Percentiles rank a stretch among this genome's conserved stretches.
Conservation (phyloP, 1,284 basidiomycete genomes). For the Erythrobasidium hasegawianum region DNA sequence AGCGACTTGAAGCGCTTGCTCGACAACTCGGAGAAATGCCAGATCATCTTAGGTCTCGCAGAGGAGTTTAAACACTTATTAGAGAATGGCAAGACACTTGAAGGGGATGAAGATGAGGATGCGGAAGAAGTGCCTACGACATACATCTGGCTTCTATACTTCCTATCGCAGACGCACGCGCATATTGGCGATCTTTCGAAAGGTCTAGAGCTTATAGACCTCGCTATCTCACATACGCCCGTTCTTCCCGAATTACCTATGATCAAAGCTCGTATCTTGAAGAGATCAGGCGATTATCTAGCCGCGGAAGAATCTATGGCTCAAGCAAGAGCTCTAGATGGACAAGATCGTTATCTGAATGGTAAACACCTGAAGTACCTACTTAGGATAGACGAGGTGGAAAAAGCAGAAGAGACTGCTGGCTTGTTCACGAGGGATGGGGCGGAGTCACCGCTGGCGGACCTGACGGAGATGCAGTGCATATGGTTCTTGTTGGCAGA, state of each 20-base stretch:
- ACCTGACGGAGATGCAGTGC: constrained; percentile 96
- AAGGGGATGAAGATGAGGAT: constrained; percentile 41
- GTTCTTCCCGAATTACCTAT: constrained; percentile 88
- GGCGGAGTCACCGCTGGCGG: constrained; percentile 66
- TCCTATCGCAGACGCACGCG: constrained; percentile 86
- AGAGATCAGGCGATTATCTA: constrained; percentile 74
- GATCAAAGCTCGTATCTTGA: constrained; percentile 77
- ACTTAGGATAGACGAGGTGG: constrained; percentile 70
- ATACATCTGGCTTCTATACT: constrained; percentile 93
- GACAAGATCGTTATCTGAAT: constrained; percentile 94
- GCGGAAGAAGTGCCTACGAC: constrained; percentile 66
- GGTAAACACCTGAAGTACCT: constrained; percentile 91
- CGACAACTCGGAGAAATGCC: constrained; percentile 60
- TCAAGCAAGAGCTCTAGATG: constrained; percentile 78
- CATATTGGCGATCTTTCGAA: constrained; percentile 55
- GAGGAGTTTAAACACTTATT: constrained; percentile 55
- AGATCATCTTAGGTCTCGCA: constrained; percentile 67
- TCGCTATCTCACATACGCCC: constrained; percentile 76
- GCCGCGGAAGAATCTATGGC: constrained; percentile 75
- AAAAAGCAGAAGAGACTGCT: constrained; percentile 68
- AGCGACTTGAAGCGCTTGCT: constrained; percentile 88
- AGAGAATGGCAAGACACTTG: constrained; percentile 49
- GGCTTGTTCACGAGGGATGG: constrained; percentile 93
- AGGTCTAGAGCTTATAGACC: constrained; percentile 66
- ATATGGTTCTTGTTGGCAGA: constrained; percentile 82